Evolutionary conservation across 352 stramenopile species (phyloP), one percentile per base, ranked within the genome.

Genomic region (Phytophthora melonis): DNA sequence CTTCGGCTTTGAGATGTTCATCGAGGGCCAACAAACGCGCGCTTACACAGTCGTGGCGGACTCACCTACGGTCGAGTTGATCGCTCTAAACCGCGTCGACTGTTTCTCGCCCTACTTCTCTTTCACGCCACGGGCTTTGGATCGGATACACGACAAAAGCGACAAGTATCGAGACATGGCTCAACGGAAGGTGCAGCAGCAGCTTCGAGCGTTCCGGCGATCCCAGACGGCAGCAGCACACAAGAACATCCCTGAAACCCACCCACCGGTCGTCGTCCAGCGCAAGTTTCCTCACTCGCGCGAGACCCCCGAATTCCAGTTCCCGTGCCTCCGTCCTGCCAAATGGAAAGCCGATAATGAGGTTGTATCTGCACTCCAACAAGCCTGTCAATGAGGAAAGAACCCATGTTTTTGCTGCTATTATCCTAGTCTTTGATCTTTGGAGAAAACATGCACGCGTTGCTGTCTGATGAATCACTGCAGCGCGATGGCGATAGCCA

Each of bases 1-100:
- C 66, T 93, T 93, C 58, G 86, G 86, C 10, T 89, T 86, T 67
- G 86, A 93, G 53, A 91, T 90, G 82, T 93, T 93, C 67, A 76
- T 91, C 1, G 78, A 90, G 13, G 76, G 72, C 1, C 69, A 84
- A 39, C 82, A 87, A 53, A 75, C 74, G 8, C 79, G 86, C 2
- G 73, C 67, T 18, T 91, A 88, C 70, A 93, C 83, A 0, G 86
- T 79, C 23, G 79, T 93, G 19, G 86, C 83, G 0, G 83, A 89
- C 55, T 86, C 86, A 9, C 62, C 75, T 1, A 75, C 75, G 3
- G 81, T 89, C 1, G 82, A 91, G 58, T 58, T 93, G 19, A 74
- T 93, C 19, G 86, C 81, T 3, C 64, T 93, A n/a, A 91, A 93
- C 43, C 84, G 84, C 49, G 78, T 93, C 19, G 83, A 93, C 68